These are phyloP conservation scores for Cryptococcus maquisensis DNA, from an alignment of 1,284 basidiomycete genomes.

Conservation along the genomic window DNA sequence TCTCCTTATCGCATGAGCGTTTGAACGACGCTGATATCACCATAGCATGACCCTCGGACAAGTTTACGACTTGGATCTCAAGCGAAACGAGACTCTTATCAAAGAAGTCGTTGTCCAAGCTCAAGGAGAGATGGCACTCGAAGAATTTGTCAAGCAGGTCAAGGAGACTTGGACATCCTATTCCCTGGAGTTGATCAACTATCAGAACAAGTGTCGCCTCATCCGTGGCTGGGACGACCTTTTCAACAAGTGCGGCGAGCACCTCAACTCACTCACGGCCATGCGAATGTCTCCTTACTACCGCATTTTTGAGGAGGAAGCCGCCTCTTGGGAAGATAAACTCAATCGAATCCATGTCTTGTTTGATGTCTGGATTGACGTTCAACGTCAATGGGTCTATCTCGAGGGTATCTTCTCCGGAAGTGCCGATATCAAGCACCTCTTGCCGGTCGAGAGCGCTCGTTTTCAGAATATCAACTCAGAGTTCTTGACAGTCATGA, in stretches of 20 bases:
- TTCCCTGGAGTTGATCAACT: constrained; percentile 92
- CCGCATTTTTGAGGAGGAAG: constrained; percentile 94
- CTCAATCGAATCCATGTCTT: constrained; percentile 91
- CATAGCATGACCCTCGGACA: constrained; percentile 87
- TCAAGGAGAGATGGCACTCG: constrained; percentile 97
- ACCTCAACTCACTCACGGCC: constrained; percentile 88
- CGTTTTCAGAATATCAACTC: constrained; percentile 99
- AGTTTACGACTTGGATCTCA: constrained; percentile 95
- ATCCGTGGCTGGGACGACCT: constrained; percentile 98
- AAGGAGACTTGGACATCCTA: constrained; percentile 97
- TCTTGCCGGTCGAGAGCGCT: constrained; percentile 92
- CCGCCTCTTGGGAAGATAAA: constrained; percentile 89
- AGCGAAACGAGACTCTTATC: constrained; percentile 83
- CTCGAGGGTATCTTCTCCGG: constrained; percentile 99
- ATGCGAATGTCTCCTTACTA: constrained; percentile 98
- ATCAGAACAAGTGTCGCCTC: constrained; percentile 96
- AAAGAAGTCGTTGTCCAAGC: constrained; percentile 95
- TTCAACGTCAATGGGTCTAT: constrained; percentile 99
- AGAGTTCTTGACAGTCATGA: constrained; percentile 98
- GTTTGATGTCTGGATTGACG: constrained; percentile 98
- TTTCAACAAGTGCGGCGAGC: constrained; percentile 93
- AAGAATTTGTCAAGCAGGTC: constrained; percentile 91
- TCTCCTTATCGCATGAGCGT: constrained; percentile 8
- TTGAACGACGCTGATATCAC: constrained; percentile 28
- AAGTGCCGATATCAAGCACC: constrained; percentile 96